phyloP scores from a whole-genome alignment of 73 alveolate genomes.

The Paramecium bursaria region DNA sequence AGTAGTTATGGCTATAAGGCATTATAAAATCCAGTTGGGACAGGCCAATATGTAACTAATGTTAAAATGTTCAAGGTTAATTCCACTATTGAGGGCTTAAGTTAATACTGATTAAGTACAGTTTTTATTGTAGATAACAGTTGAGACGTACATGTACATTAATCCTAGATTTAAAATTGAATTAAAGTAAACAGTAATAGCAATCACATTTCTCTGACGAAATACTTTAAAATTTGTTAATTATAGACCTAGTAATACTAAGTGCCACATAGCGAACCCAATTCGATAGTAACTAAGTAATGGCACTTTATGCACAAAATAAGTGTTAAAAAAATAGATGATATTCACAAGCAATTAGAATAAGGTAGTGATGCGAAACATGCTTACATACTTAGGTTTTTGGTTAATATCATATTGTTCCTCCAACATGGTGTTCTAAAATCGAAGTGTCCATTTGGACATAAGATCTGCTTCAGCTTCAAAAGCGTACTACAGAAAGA shows the following conservation, averaged over 20 bases:
- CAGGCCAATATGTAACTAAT: conserved; percentile 12
- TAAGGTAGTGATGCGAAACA: not conserved
- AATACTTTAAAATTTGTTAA: not conserved
- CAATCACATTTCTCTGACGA: not conserved
- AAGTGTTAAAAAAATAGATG: conserved; percentile 16
- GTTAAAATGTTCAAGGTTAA: not conserved
- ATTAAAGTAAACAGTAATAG: not conserved
- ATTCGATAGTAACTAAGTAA: conserved; percentile 2
- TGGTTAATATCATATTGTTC: not conserved
- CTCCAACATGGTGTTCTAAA: not conserved
- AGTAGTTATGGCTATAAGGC: not conserved
- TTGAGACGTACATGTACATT: not conserved
- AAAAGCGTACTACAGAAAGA: no score
- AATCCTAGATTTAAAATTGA: not conserved
- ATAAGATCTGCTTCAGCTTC: not conserved
- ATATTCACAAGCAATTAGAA: not conserved
- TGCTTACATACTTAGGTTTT: not conserved
- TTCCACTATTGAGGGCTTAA: conserved; percentile 35
- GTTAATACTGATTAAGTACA: not conserved
- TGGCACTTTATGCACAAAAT: not conserved
- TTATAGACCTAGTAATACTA: not conserved
- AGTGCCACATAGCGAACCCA: conserved; percentile 30
- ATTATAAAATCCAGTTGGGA: conserved; percentile 7
- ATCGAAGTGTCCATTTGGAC: conserved; percentile 9
- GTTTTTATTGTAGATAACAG: not conserved